Base-by-base conservation (phyloP, 2,329 filamentous ascomycete genomes). In the Cucurbitaria berberidis region DNA sequence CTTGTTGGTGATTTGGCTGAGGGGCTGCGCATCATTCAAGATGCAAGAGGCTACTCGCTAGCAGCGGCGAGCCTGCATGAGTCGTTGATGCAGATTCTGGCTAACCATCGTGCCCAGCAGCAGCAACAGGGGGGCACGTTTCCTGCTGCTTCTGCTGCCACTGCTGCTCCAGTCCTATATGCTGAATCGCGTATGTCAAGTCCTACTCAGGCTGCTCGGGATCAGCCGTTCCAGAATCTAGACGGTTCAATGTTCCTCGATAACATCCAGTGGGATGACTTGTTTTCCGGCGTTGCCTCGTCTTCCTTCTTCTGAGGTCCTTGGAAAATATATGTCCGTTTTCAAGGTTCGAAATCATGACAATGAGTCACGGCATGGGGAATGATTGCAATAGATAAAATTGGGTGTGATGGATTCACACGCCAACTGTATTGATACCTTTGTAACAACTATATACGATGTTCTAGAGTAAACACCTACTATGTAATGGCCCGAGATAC, bases 21-120 rank as follows among this genome's bases (percentile, higher is more conserved):
- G 24, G 48, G 40, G 10, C n/a, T 51, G 15, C 15, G 36, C 15
- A 51, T 51, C 5, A n/a, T 51, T 3, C 4, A 45, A 8, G 40
- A 40, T 16, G 32, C 32, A 9, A 49, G 30, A 6, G 22, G 18
- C 22, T 21, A 43, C 22, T 49, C 47, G 6, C 27, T 44, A 3
- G 47, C 47, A 10, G 47, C 47, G 4, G 18, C 39, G n/a, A 43
- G 18, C 9, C 16, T 49, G 6, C 29, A 19, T 4, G 29, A 44
- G 38, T 49, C 47, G 6, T 21, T 49, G 47, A 36, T 34, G 26
- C 36, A 48, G 24, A 48, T 42, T 19, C 16, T 48, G 7, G 21
- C 35, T 10, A 39, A 30, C 19, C 26, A 48, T 27, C 18, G 30
- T 30, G 29, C 10, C 29, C 29, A 13, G 29, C 29, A 30, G 15